Base-by-base conservation (phyloP, 768 basidiomycete genomes). In the Pleurotus cornucopiae region DNA sequence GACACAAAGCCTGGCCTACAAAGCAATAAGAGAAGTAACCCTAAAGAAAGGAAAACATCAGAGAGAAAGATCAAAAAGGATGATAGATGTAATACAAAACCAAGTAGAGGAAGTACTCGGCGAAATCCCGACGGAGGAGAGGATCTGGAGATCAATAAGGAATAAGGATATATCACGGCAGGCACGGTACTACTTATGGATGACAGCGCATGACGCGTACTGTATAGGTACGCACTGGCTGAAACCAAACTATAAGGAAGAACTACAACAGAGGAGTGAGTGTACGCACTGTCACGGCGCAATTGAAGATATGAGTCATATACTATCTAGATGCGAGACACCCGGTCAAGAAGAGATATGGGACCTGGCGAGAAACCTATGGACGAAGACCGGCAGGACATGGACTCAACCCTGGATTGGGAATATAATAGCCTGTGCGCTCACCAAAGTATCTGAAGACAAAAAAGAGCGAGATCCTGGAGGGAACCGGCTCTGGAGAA, bases 251-350 rank as follows among this genome's bases (percentile, higher is more conserved):
- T 53, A 25, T 21, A 39, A 64, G 65, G 16, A 54, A 51, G 4
- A 59, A 43, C 9, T 60, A 12, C n/a, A 57, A 64, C 47, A 5
- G 45, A 0, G 34, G 57, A 37, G 55, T 56, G 25, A 11, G 5
- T 71, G 70, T 57, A 23, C 12, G 0, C 37, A 48, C 1, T 67
- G 67, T 30, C 26, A 41, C 0, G 54, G 23, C 7, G 12, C 20
- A 1, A 54, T 9, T 11, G 72, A 72, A 48, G 37, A 63, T 5
- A 61, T 72, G 56, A 62, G 66, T 11, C 71, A 73, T 46, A 70
- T 71, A 5, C 60, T 72, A 0, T 57, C 49, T 0, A 54, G 69
- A 21, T 72, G 71, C 44, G 30, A 34, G 47, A 57, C 49, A 1
- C 55, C 60, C 1, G 65, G 66, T 0, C 67, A 68, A 47, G 47